Base-by-base conservation (phyloP, 2,329 filamentous ascomycete species). In the Diaporthe amygdali region DNA sequence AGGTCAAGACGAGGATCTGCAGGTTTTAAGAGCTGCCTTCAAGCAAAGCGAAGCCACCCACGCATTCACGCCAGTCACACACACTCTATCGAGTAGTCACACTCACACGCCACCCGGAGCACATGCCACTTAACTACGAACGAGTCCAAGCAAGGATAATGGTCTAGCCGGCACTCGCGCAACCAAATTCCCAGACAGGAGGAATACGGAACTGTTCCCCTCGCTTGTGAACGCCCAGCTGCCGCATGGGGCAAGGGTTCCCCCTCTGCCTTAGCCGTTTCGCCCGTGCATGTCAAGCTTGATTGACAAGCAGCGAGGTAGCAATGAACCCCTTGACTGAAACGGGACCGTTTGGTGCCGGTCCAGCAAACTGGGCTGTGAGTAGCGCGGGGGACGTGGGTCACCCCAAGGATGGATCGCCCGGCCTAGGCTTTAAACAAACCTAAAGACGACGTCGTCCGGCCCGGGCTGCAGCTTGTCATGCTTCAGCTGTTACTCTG, bases 1-100 rank as follows among this genome's bases (percentile, higher is more conserved):
- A 49, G 41, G 12, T 30, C 3, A 30, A 49, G 41, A 47, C 41
- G 59, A 64, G 59, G 59, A 49, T 49, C 41, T 64, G 59, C 41
- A 64, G 59, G 59, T 64, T 37, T 61, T 64, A 64, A 64, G 44
- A 64, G 59, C 59, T 64, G 59, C 44, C 37, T 25, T 64, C 59
- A 30, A 30, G 25, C 5, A 37, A 34, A 37, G 27, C 20, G 14
- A 63, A 46, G 41, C 59, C 41, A 63, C 59, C 59, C 25, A 27
- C 12, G 4, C 12, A 47, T 47, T 25, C 59, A 27, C 25, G 4
- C 56, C 56, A 17, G 56, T 44, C n/a, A 22, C 56, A 34, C 30
- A 32, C 54, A 49, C 27, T 54, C 51, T 32, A 17, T 54, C 59
- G n/a, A 39, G 37, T n/a, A 49, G 22, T 4, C 17, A 8, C 12